phyloP scores from a whole-genome alignment of 352 stramenopile species.

The Pythium utonaiense region DNA sequence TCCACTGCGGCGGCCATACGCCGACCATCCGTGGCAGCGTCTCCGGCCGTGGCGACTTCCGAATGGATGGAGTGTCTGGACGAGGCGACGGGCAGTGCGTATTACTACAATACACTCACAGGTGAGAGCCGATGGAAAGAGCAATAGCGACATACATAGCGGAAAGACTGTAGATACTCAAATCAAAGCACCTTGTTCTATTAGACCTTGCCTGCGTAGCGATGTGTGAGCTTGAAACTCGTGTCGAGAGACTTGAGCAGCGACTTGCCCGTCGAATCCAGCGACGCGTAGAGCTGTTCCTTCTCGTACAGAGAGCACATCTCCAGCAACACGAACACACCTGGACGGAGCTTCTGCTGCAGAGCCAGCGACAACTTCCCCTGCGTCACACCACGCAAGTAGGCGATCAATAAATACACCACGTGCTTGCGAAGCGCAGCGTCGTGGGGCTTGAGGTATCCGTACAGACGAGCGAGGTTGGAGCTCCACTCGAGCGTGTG shows the following conservation, averaged over 20 bases:
- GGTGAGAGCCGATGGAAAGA: conserved; percentile 65
- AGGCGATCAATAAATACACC: conserved; percentile 75
- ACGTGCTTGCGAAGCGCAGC: conserved; percentile 80
- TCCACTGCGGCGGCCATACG: not conserved
- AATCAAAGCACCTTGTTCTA: conserved; percentile 4
- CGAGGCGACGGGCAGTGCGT: conserved; percentile 39
- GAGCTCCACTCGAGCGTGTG: conserved; percentile 58
- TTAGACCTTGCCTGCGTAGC: conserved; percentile 85
- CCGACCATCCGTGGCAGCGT: not conserved
- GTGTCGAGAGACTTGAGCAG: conserved; percentile 83
- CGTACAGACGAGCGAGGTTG: conserved; percentile 83
- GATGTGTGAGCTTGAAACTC: conserved; percentile 84
- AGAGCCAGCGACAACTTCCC: conserved; percentile 52
- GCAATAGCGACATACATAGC: not conserved
- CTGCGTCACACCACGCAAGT: conserved; percentile 55
- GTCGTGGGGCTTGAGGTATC: conserved; percentile 84
- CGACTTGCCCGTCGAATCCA: conserved; percentile 81
- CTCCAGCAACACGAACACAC: conserved; percentile 76
- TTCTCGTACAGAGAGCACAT: conserved; percentile 85
- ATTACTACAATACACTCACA: conserved; percentile 76
- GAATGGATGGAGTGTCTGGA: conserved; percentile 69
- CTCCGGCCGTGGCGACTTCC: not conserved
- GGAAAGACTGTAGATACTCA: not conserved
- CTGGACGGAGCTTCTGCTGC: conserved; percentile 66
- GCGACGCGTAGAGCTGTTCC: conserved; percentile 77